A percentile compares a stretch with the other conserved stretches of the same genome.
phyloP scores from a whole-genome alignment of 495 filamentous ascomycete genomes.

The Neurospora sp. region DNA sequence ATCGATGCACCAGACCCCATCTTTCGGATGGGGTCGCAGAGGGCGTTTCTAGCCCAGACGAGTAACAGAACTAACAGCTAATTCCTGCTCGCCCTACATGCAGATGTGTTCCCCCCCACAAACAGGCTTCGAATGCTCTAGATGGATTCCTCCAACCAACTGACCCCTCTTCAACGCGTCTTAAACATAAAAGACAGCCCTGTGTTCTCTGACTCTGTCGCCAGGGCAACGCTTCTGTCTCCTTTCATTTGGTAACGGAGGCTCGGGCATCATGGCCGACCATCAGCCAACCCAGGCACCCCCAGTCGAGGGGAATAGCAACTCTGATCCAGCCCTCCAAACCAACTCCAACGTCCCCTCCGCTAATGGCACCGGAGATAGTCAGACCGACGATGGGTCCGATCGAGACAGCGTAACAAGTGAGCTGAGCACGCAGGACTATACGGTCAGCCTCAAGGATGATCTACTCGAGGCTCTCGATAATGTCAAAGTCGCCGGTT shows the following conservation, averaged over 20 bases:
- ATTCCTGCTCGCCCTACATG: background rate
- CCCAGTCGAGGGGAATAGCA: too few relatives aligned
- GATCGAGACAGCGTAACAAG: background rate
- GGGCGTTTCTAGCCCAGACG: too few relatives aligned
- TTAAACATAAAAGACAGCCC: background rate
- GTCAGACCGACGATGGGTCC: background rate
- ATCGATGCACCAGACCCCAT: too few relatives aligned
- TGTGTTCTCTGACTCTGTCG: background rate
- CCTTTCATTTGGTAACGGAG: background rate
- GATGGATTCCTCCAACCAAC: background rate
- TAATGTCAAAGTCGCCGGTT: background rate
- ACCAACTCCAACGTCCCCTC: background rate
- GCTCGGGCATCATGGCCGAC: background rate
- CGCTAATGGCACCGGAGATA: background rate
- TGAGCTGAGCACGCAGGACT: background rate
- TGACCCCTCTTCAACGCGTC: background rate
- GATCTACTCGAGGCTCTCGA: background rate
- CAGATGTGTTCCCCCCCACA: background rate
- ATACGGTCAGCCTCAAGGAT: background rate
- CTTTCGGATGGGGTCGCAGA: too few relatives aligned
- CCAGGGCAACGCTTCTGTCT: background rate
- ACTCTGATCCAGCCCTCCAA: too few relatives aligned
- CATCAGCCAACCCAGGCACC: background rate
- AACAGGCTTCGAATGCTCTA: background rate
- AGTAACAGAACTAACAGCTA: background rate